A percentile compares a stretch with the other conserved stretches of the same genome.
These are phyloP conservation scores for Myxozyma nipponensis DNA, from an alignment of 805 yeast genomes.

Conservation along the genomic window DNA sequence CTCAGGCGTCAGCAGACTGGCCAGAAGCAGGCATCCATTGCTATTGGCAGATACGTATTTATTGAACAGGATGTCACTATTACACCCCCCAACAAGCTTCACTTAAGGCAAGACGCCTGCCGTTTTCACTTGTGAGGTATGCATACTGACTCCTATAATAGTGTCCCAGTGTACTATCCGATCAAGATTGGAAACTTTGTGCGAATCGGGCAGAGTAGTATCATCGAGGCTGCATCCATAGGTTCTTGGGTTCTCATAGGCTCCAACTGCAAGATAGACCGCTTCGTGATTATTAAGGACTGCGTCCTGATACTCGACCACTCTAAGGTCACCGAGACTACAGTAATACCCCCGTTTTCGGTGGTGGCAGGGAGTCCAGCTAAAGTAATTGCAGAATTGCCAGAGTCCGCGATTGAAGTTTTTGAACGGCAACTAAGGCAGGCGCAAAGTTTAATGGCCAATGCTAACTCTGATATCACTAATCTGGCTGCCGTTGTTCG, in stretches of 20 bases:
- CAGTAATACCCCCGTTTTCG: conserved; percentile 39
- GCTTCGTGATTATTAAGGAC: conserved; percentile 39
- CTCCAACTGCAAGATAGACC: conserved; percentile 34
- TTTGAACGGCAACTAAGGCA: conserved; percentile 35
- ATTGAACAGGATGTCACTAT: conserved; percentile 31
- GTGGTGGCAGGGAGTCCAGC: conserved; percentile 34
- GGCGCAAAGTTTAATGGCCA: conserved; percentile 19
- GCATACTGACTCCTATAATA: neutral
- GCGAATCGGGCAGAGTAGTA: conserved; percentile 35
- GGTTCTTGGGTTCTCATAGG: conserved; percentile 41
- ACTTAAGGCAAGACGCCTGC: no score
- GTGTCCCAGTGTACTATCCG: conserved; percentile 33
- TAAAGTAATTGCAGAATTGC: conserved; percentile 29
- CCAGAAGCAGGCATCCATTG: conserved; percentile 25
- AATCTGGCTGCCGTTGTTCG: neutral
- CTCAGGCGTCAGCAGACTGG: conserved; percentile 12
- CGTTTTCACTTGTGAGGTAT: no score
- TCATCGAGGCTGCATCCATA: conserved; percentile 39
- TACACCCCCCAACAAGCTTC: conserved; percentile 35
- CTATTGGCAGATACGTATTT: conserved; percentile 38
- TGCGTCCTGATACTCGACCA: conserved; percentile 37
- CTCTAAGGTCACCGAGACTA: conserved; percentile 36
- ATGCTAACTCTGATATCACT: neutral
- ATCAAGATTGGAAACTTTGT: conserved; percentile 40
- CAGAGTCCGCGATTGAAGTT: conserved; percentile 35